Conservation (phyloP, 139 green algal genomes). For the Diplosphaera chodatii region DNA sequence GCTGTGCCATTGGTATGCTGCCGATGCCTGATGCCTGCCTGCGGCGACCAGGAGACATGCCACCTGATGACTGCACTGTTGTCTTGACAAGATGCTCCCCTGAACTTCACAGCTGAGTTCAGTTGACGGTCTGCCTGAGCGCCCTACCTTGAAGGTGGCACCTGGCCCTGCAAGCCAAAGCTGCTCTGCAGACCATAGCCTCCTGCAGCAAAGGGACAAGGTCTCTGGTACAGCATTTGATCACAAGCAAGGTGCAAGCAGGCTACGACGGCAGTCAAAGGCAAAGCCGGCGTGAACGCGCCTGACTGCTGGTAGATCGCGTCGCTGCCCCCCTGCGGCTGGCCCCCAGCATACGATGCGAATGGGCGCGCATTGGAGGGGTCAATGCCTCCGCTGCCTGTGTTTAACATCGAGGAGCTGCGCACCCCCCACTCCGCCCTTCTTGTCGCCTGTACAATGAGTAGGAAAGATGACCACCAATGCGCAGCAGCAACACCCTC, state of each 20-base stretch:
- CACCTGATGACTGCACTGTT: not conserved
- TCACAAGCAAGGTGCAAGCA: too few species aligned
- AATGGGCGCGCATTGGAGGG: conserved; percentile 8
- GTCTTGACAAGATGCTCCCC: too few species aligned
- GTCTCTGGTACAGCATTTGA: too few species aligned
- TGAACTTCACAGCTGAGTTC: too few species aligned
- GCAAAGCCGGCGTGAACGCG: too few species aligned
- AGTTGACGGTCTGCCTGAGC: not conserved
- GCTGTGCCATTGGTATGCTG: not conserved
- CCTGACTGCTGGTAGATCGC: conserved; percentile 6
- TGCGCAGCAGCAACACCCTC: too few species aligned
- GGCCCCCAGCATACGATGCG: not conserved
- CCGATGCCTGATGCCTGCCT: not conserved
- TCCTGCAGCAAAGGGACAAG: not conserved
- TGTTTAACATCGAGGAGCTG: conserved; percentile 22
- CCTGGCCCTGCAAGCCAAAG: conserved; percentile 24
- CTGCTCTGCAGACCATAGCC: conserved; percentile 14
- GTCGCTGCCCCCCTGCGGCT: conserved; percentile 11
- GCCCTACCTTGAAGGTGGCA: conserved; percentile 17
- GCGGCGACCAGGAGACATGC: not conserved
- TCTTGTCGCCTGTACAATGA: not conserved
- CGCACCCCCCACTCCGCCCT: not conserved
- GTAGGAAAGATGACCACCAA: too few species aligned
- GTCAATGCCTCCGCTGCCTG: conserved; percentile 19
- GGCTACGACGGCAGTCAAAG: too few species aligned